Base-by-base conservation (phyloP, 164 flowering plant genomes). In the Annona cherimola region DNA sequence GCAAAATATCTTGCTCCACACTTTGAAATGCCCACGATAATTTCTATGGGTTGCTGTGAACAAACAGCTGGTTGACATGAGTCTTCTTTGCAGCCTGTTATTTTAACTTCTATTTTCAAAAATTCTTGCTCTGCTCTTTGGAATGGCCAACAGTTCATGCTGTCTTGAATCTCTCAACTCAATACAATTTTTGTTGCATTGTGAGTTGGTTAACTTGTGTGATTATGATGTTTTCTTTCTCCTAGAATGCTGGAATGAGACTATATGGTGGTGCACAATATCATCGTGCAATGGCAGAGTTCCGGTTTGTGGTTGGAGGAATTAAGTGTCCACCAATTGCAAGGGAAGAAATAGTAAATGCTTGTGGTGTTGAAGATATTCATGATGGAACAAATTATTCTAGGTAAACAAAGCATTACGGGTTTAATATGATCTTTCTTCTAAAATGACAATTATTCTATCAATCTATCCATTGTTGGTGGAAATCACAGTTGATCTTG, bases 251-350 rank as follows among this genome's bases (percentile, higher is more conserved):
- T 42, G 94, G 92, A 39, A 95, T 95, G 98, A 95, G 97, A 69
- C 93, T 95, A 5, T 95, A 95, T 89, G 99, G 99, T 4, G 99
- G 99, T 74, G 99, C 99, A 65, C 99, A 95, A 69, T 95, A 95
- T 85, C 99, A 92, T 73, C 96, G 99, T 72, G 97, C 99, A 68
- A 95, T 95, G 99, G 99, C 99, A 71, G 98, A 95, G 79, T 95
- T 95, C 68, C 98, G 99, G 45, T 95, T 95, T 86, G 89, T 92
- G 59, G 98, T 91, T 74, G 99, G 98, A 57, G 97, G 97, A 76
- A 89, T 70, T 55, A 95, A 95, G 81, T 95, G 99, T 74, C 99
- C 97, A 74, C 88, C 90, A 80, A 95, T 95, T 63, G 87, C 96
- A 59, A 83, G 98, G 69, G 99, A 95, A 79, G 98, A 95, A 79